Conservation (phyloP, 768 basidiomycete species). For the Collybia sordida region DNA sequence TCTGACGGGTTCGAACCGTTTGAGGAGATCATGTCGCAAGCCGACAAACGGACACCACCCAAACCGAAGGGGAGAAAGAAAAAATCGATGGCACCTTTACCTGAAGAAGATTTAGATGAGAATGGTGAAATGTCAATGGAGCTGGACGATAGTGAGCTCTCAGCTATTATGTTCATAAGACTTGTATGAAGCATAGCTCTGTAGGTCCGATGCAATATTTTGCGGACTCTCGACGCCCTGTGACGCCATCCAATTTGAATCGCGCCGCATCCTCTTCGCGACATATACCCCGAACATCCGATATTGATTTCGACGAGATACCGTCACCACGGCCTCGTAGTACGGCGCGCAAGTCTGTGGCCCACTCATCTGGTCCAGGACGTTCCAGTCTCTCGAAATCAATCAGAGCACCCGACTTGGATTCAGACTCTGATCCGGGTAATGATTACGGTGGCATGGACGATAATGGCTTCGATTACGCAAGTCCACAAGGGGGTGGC, state of each 20-base stretch:
- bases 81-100: conserved; percentile 34
- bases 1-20: conserved; percentile 86
- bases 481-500: conserved; percentile 19
- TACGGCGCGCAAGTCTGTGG: conserved; percentile 26
- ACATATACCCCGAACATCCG: conserved; percentile 48
- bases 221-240: conserved; percentile 36
- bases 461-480: conserved; percentile 26
- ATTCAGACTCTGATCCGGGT: conserved; percentile 29
- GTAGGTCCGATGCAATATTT: conserved; percentile 44
- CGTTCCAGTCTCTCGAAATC: conserved; percentile 41
- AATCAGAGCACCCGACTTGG: conserved; percentile 25
- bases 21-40: conserved; percentile 70
- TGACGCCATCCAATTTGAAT: conserved; percentile 38
- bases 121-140: conserved; percentile 82
- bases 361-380: conserved; percentile 33
- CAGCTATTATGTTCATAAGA: not conserved
- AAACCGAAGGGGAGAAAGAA: conserved; percentile 51
- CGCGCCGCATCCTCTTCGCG: conserved; percentile 42
- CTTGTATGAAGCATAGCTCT: conserved; percentile 17
- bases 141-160: conserved; percentile 62
- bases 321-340: conserved; percentile 53
- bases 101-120: conserved; percentile 33
- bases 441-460: conserved; percentile 23
- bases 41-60: conserved; percentile 64
- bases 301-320: conserved; percentile 60